phyloP scores from a whole-genome alignment of 2,329 filamentous ascomycete species.

The Botrytis byssoidea region DNA sequence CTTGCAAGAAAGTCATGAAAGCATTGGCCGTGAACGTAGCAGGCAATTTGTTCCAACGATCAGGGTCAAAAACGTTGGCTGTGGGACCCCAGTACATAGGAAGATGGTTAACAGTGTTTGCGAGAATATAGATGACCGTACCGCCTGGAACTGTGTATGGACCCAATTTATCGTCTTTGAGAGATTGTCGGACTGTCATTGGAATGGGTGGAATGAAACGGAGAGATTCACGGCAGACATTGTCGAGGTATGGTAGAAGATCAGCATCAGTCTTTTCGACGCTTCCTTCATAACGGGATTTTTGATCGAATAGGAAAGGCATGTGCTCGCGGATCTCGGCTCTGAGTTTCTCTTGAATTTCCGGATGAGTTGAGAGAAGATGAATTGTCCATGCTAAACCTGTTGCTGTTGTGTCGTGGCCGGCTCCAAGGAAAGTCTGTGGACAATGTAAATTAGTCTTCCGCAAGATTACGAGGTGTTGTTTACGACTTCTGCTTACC shows the following conservation, averaged over 20 bases:
- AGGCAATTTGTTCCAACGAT: conserved; percentile 44
- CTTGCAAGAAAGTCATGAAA: conserved; percentile 34
- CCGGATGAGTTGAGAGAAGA: conserved; percentile 42
- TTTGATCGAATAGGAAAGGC: conserved; percentile 40
- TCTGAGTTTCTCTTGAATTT: conserved; percentile 11
- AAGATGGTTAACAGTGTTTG: conserved; percentile 45
- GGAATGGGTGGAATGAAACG: conserved; percentile 47
- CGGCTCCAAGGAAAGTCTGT: conserved; percentile 81
- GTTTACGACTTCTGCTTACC: not conserved
- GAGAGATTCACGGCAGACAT: conserved; percentile 48
- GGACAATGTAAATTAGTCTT: not conserved
- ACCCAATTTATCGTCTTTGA: conserved; percentile 43
- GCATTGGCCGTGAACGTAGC: conserved; percentile 38
- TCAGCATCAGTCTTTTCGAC: conserved; percentile 41
- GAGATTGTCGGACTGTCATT: conserved; percentile 38
- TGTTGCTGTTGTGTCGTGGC: conserved; percentile 47
- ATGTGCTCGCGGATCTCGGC: conserved; percentile 8
- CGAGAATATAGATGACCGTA: conserved; percentile 45
- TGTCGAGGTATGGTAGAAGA: conserved; percentile 46
- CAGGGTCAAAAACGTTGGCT: conserved; percentile 44
- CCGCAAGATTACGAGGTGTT: not conserved
- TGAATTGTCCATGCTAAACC: conserved; percentile 46
- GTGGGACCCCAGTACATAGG: conserved; percentile 44
- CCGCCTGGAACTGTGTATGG: conserved; percentile 44
- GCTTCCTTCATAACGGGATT: conserved; percentile 37